Base-by-base conservation (phyloP, 2,329 filamentous ascomycete species). In the Tolypocladium endophyticum region DNA sequence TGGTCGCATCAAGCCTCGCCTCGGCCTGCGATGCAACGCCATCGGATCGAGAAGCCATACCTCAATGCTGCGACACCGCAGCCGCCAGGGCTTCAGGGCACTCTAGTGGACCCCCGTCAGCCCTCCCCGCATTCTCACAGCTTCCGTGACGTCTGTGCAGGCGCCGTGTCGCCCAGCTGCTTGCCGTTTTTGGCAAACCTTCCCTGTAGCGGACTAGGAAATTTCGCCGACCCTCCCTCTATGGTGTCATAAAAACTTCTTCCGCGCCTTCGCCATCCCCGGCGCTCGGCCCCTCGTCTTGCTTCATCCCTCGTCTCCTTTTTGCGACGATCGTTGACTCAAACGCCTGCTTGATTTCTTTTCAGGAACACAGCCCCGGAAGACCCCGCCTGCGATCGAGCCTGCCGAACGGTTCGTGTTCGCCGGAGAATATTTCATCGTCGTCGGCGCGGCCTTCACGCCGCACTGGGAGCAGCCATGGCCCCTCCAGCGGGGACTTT, bases 401-500 rank as follows among this genome's bases (percentile, higher is more conserved):
- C 14, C 30, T 35, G 28, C 50, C 35, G 18, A 30, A 35, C 33
- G 50, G 35, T 18, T 23, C 33, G 30, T 47, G 25, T 5, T 45
- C 39, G 39, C 9, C 30, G 23, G 16, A 36, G 18, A 25, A 28
- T 30, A 28, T 30, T 30, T 20, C 53, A 39, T 23, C 38, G 20
- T 50, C 53, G 33, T 33, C 35, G 53, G 14, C 38, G 20, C 30
- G 20, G 30, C 5, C 50, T 53, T 16, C 28, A 33, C 28, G 28
- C n/a, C 25, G 28, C 50, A 12, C 50, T 1, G 7, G 38, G 8
- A 41, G 38, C 25, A 38, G 59, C 63, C 66, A 84, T 84, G 81
- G 80, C 78, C 57, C 82, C 82, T 56, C 81, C 82, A 4, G 81
- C 81, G 25, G 76, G 69, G 43, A 78, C 76, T n/a, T 72, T 85